phyloP scores from a whole-genome alignment of 495 filamentous ascomycete species.

The Talaromyces borbonicus region DNA sequence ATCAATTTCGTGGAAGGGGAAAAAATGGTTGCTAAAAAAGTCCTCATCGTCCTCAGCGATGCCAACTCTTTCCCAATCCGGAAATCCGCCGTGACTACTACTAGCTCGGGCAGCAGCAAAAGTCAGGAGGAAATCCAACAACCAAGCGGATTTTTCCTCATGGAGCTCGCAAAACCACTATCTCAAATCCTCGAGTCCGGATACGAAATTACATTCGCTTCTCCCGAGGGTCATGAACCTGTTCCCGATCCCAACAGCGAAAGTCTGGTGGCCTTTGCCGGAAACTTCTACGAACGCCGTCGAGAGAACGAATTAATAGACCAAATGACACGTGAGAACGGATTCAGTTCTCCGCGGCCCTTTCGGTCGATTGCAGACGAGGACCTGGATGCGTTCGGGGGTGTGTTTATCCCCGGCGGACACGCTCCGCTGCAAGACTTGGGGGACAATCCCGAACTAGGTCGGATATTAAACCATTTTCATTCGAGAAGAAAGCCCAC shows the following conservation, averaged over 20 bases:
- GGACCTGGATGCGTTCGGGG: constrained; percentile 22
- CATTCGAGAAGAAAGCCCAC: constrained; percentile 26
- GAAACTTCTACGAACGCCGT: constrained; percentile 33
- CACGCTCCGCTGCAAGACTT: constrained; percentile 32
- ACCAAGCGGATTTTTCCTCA: constrained; percentile 34
- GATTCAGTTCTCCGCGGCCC: constrained; percentile 18
- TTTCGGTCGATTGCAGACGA: constrained; percentile 21
- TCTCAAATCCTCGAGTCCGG: constrained; percentile 25
- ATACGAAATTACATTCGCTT: constrained; percentile 30
- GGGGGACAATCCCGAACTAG: constrained; percentile 25
- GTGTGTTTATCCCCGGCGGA: constrained; percentile 33
- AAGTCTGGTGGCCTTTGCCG: constrained; percentile 23
- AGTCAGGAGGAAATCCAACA: constrained; percentile 15
- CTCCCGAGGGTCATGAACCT: constrained; percentile 24
- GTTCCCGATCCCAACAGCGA: constrained; percentile 28
- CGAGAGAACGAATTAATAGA: constrained; percentile 26
- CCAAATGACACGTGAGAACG: constrained; percentile 29
- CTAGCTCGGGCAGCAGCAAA: constrained; percentile 18
- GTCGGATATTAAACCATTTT: constrained; percentile 27
- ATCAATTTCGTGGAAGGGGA: no score
- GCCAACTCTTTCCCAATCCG: constrained; percentile 25
- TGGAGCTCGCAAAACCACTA: constrained; percentile 34
- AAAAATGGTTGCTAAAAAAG: constrained; percentile 17
- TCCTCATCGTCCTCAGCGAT: constrained; percentile 34
- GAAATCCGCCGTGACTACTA: constrained; percentile 19